These are phyloP conservation scores for Pyrrhoderma lamaoense DNA, from an alignment of 1,284 basidiomycete species.

Conservation along the genomic window DNA sequence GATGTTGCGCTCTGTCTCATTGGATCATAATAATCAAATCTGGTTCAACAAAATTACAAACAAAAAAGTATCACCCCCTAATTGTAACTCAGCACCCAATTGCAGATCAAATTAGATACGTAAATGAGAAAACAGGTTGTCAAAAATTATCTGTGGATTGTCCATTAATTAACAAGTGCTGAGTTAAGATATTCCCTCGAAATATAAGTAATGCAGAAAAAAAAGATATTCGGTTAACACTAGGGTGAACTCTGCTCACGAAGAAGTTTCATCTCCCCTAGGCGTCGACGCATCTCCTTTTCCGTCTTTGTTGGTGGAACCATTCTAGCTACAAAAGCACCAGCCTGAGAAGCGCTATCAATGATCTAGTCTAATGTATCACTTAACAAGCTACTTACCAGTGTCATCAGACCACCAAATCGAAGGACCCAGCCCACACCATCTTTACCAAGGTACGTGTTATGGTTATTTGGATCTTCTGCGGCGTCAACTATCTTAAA, in stretches of 20 bases:
- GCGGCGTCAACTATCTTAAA: slow-evolving; percentile 72
- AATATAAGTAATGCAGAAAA: not conserved
- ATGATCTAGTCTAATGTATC: not conserved
- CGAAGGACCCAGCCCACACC: slow-evolving; percentile 91
- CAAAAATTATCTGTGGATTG: not conserved
- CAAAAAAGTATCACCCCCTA: no score
- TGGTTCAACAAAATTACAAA: no score
- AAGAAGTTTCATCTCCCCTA: slow-evolving; percentile 71
- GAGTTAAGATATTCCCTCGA: not conserved
- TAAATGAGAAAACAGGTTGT: not conserved
- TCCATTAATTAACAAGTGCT: not conserved
- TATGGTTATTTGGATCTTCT: slow-evolving; percentile 37
- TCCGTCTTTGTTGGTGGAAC: slow-evolving; percentile 85
- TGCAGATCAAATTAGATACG: not conserved
- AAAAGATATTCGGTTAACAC: not conserved
- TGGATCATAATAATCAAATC: no score
- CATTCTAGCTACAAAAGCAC: slow-evolving; percentile 68
- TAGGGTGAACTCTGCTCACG: slow-evolving; percentile 44
- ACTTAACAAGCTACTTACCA: slow-evolving; percentile 42
- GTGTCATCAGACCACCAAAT: slow-evolving; percentile 82
- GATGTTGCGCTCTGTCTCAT: slow-evolving; percentile 21
- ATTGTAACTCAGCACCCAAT: no score
- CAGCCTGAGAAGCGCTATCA: slow-evolving; percentile 31
- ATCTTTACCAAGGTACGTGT: slow-evolving; percentile 69
- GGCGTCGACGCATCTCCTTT: slow-evolving; percentile 74